These are phyloP conservation scores for Didymella glomerata DNA, from an alignment of 2,329 filamentous ascomycete species.

Conservation along the genomic window DNA sequence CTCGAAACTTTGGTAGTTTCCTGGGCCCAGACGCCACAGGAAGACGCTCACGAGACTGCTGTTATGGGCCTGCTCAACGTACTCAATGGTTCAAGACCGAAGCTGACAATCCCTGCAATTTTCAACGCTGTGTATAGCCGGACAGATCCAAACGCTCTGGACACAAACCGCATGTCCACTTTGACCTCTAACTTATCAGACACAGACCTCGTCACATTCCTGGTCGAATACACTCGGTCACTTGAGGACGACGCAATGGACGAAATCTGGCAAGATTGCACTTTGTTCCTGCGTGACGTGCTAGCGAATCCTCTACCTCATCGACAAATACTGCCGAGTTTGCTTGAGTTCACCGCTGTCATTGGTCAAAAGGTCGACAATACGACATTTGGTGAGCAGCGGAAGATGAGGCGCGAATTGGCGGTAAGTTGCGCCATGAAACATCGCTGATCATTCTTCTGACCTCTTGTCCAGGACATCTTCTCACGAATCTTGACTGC, in stretches of 20 bases:
- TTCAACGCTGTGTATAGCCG: constrained; percentile 97
- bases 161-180: constrained; percentile 82
- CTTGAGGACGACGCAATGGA: constrained; percentile 97
- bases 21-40: constrained; percentile 69
- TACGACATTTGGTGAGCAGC: constrained; percentile 94
- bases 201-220: constrained; percentile 83
- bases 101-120: constrained; percentile 89
- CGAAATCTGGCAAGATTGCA: constrained; percentile 96
- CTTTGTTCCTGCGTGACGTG: constrained; percentile 87
- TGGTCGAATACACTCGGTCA: constrained; percentile 88
- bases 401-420: constrained; percentile 88
- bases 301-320: constrained; percentile 94
- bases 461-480: constrained; percentile 69
- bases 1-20: constrained; percentile 88
- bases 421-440: constrained; percentile 68
- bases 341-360: constrained; percentile 88
- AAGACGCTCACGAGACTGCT: constrained; percentile 64
- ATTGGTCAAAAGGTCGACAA: constrained; percentile 96
- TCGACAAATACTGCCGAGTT: constrained; percentile 82
- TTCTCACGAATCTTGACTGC: constrained; percentile 88
- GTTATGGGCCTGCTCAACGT: constrained; percentile 90
- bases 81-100: constrained; percentile 87
- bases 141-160: constrained; percentile 82
- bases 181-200: constrained; percentile 86
- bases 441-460: constrained; percentile 20